These are phyloP conservation scores for Margaritispora aquatica DNA, from an alignment of 495 filamentous ascomycete species.

Conservation along the genomic window DNA sequence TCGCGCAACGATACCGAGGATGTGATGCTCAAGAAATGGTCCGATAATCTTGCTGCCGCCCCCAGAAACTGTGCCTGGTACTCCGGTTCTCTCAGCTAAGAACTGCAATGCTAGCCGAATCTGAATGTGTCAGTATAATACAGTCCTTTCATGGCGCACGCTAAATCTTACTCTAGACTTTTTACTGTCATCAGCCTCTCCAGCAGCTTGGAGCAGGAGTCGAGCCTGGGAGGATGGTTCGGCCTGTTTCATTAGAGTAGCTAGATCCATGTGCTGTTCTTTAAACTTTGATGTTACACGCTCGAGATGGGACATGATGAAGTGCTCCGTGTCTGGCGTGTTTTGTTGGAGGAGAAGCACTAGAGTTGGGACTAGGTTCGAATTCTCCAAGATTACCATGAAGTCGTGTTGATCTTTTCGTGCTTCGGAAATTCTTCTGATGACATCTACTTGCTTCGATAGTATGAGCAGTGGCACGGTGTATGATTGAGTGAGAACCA, in stretches of 20 bases:
- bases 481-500: conserved; percentile 70
- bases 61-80: conserved; percentile 18
- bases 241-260: conserved; percentile 57
- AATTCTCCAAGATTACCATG: conserved; percentile 53
- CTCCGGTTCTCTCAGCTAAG: neutral
- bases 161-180: conserved; percentile 46
- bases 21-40: conserved; percentile 75
- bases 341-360: conserved; percentile 73
- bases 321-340: conserved; percentile 54
- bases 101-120: conserved; percentile 23
- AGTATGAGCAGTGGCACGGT: conserved; percentile 84
- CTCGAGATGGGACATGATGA: conserved; percentile 61
- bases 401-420: conserved; percentile 54
- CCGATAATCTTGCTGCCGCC: conserved; percentile 53
- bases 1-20: conserved; percentile 80
- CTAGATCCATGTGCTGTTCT: conserved; percentile 44
- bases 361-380: conserved; percentile 73
- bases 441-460: conserved; percentile 65
- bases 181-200: conserved; percentile 49
- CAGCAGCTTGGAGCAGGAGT: conserved; percentile 77
- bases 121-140: conserved; percentile 14
- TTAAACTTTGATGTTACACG: conserved; percentile 63
- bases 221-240: conserved; percentile 71
- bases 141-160: neutral
- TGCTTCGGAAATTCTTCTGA: conserved; percentile 72